Evolutionary conservation across 768 basidiomycete species (phyloP), one percentile per base, ranked within the genome.

Genomic region (Amanita fuliginea): DNA sequence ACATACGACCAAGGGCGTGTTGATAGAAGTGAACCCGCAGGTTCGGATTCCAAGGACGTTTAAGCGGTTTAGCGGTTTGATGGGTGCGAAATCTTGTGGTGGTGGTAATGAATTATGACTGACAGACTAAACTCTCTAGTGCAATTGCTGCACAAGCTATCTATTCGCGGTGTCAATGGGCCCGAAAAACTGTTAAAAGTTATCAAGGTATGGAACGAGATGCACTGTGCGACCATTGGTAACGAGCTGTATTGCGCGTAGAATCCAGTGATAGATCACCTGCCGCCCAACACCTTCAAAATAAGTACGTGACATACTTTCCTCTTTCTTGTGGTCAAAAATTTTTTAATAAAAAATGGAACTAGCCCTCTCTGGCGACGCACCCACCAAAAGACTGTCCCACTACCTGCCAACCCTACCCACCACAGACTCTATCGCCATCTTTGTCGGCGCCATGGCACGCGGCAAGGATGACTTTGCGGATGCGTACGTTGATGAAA

Each of bases 371-470:
- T 96, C 94, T 4, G 91, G 91, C 39, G 94, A 99, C 58, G 84
- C 93, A 2, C 85, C 78, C 7, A 86, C 83, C 1, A 72, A 86
- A 53, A 76, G 86, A 39, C 69, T 98, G 41, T 91, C 90, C 1
- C 71, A 77, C 51, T 97, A 90, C 69, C 71, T 99, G 40, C 83
- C 83, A 0, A 88, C 83, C 0, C 67, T 98, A 5, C 93, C 94
- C 0, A 75, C 83, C 48, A 87, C 89, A 4, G 91, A 97, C 59
- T 84, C 85, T 33, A 70, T 99, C 47, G 93, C 91, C 14, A 87
- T 99, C 48, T 96, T 97, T 57, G 93, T 99, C 49, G 95, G 95
- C 43, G 96, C 95, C 18, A 99, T 99, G 95, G 95, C 95, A 5
- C 75, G 95, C 51, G 95, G 95, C 9, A 81, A 78, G 45, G 96